Evolutionary conservation across 495 filamentous ascomycete species (phyloP).

Genomic region (Cercophora scortea): DNA sequence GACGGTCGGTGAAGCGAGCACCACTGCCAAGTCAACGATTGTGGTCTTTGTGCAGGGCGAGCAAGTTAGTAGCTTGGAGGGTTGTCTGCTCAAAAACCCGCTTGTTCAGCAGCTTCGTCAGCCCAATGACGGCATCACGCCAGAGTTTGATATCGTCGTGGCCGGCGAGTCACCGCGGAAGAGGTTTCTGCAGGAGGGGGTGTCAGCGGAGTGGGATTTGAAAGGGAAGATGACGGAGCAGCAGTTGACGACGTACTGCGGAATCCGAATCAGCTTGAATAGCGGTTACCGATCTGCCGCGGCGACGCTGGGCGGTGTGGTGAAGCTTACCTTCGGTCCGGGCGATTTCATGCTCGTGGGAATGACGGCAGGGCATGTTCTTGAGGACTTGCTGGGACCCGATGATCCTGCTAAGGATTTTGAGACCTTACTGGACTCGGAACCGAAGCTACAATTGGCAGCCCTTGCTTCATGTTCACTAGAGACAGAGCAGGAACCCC

Average conservation of each 20-base stretch:
- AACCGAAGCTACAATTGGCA: background rate
- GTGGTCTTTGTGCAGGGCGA: slow-evolving; percentile 6
- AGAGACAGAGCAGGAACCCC: background rate
- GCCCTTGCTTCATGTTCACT: background rate
- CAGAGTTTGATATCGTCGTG: slow-evolving; percentile 5
- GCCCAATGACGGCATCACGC: slow-evolving; percentile 7
- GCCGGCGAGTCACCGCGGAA: slow-evolving; percentile 3
- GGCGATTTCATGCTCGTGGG: slow-evolving; percentile 8
- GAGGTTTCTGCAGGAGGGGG: background rate
- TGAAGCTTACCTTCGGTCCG: slow-evolving; percentile 6
- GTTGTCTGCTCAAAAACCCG: background rate
- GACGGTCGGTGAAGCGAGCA: background rate
- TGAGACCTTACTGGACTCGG: background rate
- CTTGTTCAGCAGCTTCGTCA: slow-evolving; percentile 5
- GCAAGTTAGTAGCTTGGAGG: background rate
- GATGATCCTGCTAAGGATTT: too few species aligned
- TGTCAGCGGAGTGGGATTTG: slow-evolving; percentile 4
- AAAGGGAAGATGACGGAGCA: background rate
- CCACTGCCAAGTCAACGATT: background rate
- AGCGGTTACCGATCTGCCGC: background rate
- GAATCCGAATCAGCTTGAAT: slow-evolving; percentile 1
- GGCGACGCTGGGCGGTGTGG: slow-evolving; percentile 9
- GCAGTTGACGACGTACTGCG: slow-evolving; percentile 6
- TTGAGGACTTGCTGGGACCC: slow-evolving; percentile 1
- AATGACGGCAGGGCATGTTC: slow-evolving; percentile 13